These are phyloP conservation scores for Vitellaria paradoxa DNA, from an alignment of 179 eudicot genomes.

Conservation along the genomic window DNA sequence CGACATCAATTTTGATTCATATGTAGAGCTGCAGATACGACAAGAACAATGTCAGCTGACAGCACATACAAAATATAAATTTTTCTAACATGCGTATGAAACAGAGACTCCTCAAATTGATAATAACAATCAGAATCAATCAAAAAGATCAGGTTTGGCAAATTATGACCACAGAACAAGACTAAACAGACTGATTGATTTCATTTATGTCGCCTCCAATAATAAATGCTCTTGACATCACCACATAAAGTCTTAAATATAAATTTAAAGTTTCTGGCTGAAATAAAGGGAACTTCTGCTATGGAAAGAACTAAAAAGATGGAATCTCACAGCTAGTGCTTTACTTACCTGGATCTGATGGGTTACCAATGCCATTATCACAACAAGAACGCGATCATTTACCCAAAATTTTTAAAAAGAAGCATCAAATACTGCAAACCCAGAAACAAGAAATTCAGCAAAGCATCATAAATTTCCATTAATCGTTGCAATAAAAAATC, in stretches of 20 bases:
- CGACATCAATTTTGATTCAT: background rate
- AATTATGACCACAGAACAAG: background rate
- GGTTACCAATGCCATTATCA: conserved; percentile 8
- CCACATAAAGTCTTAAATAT: background rate
- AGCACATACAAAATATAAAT: background rate
- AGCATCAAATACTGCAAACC: background rate
- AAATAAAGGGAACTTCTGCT: background rate
- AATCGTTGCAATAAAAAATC: background rate
- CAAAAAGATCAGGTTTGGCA: background rate
- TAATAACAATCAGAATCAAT: background rate
- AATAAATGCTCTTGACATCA: background rate
- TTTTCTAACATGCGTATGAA: background rate
- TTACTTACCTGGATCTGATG: conserved; percentile 4
- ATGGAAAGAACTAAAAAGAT: background rate
- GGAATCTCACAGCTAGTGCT: background rate
- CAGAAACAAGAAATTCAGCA: too few species aligned
- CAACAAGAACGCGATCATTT: background rate
- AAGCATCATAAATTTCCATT: too few species aligned
- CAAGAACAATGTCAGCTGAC: background rate
- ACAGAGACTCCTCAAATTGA: background rate
- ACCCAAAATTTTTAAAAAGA: background rate
- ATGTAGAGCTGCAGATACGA: background rate
- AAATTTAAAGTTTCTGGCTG: background rate
- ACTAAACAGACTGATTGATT: background rate
- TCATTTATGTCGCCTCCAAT: background rate